A percentile compares a stretch with the other conserved stretches of the same genome.
Evolutionary conservation across 768 basidiomycete genomes (phyloP).

Genomic region (Polyporus arcularius): DNA sequence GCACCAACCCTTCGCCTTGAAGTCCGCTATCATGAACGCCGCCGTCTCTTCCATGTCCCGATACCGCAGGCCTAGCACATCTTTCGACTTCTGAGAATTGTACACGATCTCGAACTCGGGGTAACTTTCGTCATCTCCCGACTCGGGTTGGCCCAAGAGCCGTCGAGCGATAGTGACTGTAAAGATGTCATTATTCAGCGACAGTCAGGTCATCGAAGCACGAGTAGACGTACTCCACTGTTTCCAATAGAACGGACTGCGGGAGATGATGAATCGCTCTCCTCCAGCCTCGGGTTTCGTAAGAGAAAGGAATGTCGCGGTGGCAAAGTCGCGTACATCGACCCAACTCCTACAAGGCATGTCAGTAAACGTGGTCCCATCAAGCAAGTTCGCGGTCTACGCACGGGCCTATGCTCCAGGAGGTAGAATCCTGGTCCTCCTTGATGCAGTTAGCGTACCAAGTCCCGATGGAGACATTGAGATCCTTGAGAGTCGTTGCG

Average conservation of each 20-base stretch:
- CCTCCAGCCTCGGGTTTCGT: slow-evolving; percentile 33
- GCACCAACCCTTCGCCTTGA: slow-evolving; percentile 27
- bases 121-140: not conserved
- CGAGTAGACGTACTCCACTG: slow-evolving; percentile 8
- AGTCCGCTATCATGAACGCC: slow-evolving; percentile 24
- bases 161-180: not conserved
- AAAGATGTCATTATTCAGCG: not conserved
- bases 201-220: not conserved
- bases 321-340: slow-evolving; percentile 22
- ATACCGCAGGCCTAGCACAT: slow-evolving; percentile 23
- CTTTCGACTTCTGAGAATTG: not conserved
- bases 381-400: not conserved
- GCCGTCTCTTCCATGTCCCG: slow-evolving; percentile 20
- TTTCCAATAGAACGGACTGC: slow-evolving; percentile 19
- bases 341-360: slow-evolving; percentile 12
- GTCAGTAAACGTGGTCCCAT: not conserved
- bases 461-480: slow-evolving; percentile 41
- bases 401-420: not conserved
- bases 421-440: not conserved
- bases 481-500: slow-evolving; percentile 23
- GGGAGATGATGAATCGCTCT: slow-evolving; percentile 36
- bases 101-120: not conserved
- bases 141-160: not conserved
- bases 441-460: slow-evolving; percentile 38
- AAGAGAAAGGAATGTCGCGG: slow-evolving; percentile 13